Conservation (phyloP, 2,329 filamentous ascomycete genomes). For the Chaetomiaceae sp. region DNA sequence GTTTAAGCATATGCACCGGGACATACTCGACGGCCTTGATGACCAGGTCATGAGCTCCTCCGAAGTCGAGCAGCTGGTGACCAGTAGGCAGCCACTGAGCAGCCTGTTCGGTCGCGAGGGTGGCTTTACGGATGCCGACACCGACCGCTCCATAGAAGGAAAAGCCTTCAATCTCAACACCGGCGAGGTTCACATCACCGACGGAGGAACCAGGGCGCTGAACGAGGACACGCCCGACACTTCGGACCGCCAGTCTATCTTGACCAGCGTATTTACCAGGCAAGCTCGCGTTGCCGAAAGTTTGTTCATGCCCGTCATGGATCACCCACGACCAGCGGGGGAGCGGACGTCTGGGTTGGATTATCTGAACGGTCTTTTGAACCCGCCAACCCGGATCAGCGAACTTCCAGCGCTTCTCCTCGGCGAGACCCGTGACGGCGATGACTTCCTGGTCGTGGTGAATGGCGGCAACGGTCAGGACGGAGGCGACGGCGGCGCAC, state of each 20-base stretch:
- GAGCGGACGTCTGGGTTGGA: slow-evolving; percentile 33
- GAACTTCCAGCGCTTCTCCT: slow-evolving; percentile 41
- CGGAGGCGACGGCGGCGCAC: slow-evolving; percentile 13
- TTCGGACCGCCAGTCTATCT: slow-evolving; percentile 56
- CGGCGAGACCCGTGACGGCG: slow-evolving; percentile 28
- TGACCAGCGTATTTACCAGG: slow-evolving; percentile 47
- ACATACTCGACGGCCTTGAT: slow-evolving; percentile 73
- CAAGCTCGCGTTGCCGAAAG: slow-evolving; percentile 16
- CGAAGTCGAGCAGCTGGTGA: slow-evolving; percentile 71
- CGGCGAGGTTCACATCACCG: slow-evolving; percentile 60
- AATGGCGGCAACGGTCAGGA: slow-evolving; percentile 23
- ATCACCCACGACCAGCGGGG: slow-evolving; percentile 26
- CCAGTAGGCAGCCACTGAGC: slow-evolving; percentile 71
- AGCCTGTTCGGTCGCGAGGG: slow-evolving; percentile 70
- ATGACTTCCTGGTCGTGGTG: slow-evolving; percentile 23
- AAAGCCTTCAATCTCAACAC: slow-evolving; percentile 58
- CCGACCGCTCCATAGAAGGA: slow-evolving; percentile 58
- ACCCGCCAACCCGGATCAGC: slow-evolving; percentile 42
- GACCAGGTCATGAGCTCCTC: slow-evolving; percentile 73
- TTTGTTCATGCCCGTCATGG: slow-evolving; percentile 23
- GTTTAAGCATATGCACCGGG: slow-evolving; percentile 82
- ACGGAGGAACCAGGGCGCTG: slow-evolving; percentile 54
- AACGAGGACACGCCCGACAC: slow-evolving; percentile 58
- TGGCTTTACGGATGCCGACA: slow-evolving; percentile 59
- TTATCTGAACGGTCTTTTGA: slow-evolving; percentile 42